Base-by-base conservation (phyloP, 345 rosid species). In the Brassica juncea region DNA sequence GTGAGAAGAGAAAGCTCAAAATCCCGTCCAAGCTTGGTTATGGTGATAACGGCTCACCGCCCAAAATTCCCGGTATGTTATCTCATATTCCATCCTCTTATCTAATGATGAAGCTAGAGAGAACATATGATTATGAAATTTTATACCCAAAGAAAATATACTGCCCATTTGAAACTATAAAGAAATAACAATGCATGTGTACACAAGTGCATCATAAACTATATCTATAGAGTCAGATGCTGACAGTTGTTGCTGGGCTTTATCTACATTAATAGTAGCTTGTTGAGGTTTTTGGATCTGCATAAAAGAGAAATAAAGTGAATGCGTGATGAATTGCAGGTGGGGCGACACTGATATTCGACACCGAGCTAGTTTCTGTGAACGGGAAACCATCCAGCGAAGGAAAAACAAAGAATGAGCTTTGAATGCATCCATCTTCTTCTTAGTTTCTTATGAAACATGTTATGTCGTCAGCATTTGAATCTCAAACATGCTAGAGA, bases 11-110 rank as follows among this genome's bases (percentile, higher is more conserved):
- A 68, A 95, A 95, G 86, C 82, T 95, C 80, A 92, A 92, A 85
- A 91, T 95, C 81, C 99, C 98, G 5, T 85, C 99, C 42, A 95
- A 89, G 69, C 95, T 94, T 72, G 99, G 98, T 73, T 94, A 94
- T 65, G 97, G 99, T 34, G 89, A 72, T 2, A 96, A 86, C 58
- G 99, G 99, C 39, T 88, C 98, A 68, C 98, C 99, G 59, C 99
- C 98, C 4, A 92, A 90, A 37, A 94, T 94, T 42, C 98, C 98
- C 0, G 99, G 98, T 91, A 89, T 79, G 63, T 34, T 73, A 34
- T 78, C 2, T 35, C 25, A 1, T 10, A 5, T 27, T 62, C 35
- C 37, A 14, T 62, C 66, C 10, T 28, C 10, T 14, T 28, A 28
- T 61, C 16, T 61, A 61, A 27, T 61, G 66, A 31, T 63, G 67